A percentile compares a stretch with the other conserved stretches of the same genome.
Conservation (phyloP, 441 rosid species). For the Euphorbia neoarborescens region DNA sequence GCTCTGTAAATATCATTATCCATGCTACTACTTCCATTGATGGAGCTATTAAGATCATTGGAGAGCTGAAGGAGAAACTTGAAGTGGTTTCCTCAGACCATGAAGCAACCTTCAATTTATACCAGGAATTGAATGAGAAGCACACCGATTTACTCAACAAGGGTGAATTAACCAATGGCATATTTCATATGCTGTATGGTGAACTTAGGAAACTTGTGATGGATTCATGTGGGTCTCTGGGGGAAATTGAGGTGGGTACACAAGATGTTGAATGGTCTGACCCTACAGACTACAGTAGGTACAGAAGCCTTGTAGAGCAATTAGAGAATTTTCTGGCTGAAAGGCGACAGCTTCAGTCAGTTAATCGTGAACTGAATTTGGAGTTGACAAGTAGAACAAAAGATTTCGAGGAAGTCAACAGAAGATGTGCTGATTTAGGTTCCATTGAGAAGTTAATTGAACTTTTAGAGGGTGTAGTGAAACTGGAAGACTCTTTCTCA, state of each 20-base stretch:
- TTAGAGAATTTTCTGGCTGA: constrained; percentile 48
- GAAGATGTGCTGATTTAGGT: constrained; percentile 41
- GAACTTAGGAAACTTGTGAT: constrained; percentile 47
- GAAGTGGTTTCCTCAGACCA: constrained; percentile 39
- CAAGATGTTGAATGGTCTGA: constrained; percentile 34
- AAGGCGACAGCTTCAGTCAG: constrained; percentile 53
- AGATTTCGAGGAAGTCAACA: constrained; percentile 51
- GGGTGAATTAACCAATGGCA: constrained; percentile 37
- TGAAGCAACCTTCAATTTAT: constrained; percentile 33
- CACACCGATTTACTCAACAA: constrained; percentile 36
- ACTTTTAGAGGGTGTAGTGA: constrained; percentile 50
- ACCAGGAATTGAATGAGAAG: constrained; percentile 48
- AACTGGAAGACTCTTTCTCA: constrained; percentile 38
- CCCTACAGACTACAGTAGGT: constrained; percentile 40
- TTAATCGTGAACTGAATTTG: constrained; percentile 45
- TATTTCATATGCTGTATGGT: constrained; percentile 37
- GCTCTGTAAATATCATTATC: constrained; percentile 38
- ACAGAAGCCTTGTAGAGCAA: constrained; percentile 40
- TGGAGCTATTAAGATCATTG: constrained; percentile 50
- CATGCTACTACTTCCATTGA: constrained; percentile 45
- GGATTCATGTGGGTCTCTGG: constrained; percentile 36
- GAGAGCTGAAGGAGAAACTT: constrained; percentile 52
- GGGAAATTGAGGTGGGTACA: constrained; percentile 24
- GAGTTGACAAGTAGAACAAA: constrained; percentile 47
- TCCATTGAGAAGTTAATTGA: constrained; percentile 49